Evolutionary conservation across 2,329 filamentous ascomycete genomes (phyloP), one percentile per base, ranked within the genome.

Genomic region (Triangularia verruculosa): DNA sequence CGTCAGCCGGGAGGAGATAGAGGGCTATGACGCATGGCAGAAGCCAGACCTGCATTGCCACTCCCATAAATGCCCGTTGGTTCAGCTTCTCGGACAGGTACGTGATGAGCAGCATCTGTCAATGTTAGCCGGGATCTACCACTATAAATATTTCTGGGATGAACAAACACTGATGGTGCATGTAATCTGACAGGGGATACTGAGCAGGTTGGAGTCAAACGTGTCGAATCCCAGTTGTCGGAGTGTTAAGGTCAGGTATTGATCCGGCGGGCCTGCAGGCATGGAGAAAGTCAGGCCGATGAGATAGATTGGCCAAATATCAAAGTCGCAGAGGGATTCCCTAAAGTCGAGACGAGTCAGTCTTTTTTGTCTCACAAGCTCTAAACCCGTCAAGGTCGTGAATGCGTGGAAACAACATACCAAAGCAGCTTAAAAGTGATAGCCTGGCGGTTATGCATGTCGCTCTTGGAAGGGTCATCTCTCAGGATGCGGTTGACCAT

Each of bases 391-490:
- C n/a, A n/a, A n/a, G n/a, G n/a, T n/a, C n/a, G n/a, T n/a, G n/a
- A n/a, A n/a, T n/a, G n/a, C n/a, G n/a, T 12, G 15, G 12, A 27
- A 17, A 11, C 13, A 2, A 28, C 51, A 15, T 54, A 54, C 80
- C 81, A 85, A 3, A 87, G 78, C 39, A 72, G 74, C 57, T 71
- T 77, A 13, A 75, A 78, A 17, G 77, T 78, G 7, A 83, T 77
- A 0, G 79, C 78, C 70, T 84, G 77, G 15, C 85, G 77, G 69
- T 87, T 87, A 72, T 87, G 82, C 83, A 88, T 86, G 66, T 85
- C 83, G 12, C 82, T 82, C 70, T 86, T 86, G 61, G 78, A 81
- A 1, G 86, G 86, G 61, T 88, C 86, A 63, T 89, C 86, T 0
- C 86, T 81, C 4, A 81, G 76, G 9, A 85, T 76, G 1, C 86